phyloP scores from a whole-genome alignment of 2,329 filamentous ascomycete species.

The Cladosporium sp. region DNA sequence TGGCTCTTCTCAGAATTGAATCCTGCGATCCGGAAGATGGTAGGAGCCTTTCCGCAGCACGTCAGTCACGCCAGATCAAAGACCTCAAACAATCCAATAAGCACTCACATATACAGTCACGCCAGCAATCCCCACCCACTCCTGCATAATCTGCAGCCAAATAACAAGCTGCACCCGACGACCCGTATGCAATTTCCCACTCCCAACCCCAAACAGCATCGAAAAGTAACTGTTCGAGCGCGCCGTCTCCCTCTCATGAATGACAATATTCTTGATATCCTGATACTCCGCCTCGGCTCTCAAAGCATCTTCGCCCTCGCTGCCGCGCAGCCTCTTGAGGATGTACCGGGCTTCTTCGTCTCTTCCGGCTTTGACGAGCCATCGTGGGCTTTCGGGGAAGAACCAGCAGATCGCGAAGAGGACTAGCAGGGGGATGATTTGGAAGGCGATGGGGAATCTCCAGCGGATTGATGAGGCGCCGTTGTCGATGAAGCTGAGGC shows the following conservation, averaged over 20 bases:
- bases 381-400: slow-evolving; percentile 64
- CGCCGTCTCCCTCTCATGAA: slow-evolving; percentile 48
- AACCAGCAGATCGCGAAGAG: slow-evolving; percentile 56
- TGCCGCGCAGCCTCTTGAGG: slow-evolving; percentile 58
- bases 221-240: slow-evolving; percentile 27
- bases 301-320: slow-evolving; percentile 17
- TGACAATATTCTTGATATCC: slow-evolving; percentile 61
- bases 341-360: slow-evolving; percentile 63
- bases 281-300: slow-evolving; percentile 60
- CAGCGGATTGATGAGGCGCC: slow-evolving; percentile 44
- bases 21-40: slow-evolving; percentile 32
- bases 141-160: slow-evolving; percentile 38
- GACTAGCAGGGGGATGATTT: slow-evolving; percentile 57
- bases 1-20: slow-evolving; percentile 33
- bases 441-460: slow-evolving; percentile 65
- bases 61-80: neutral
- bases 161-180: slow-evolving; percentile 35
- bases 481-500: slow-evolving; percentile 8
- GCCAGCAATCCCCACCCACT: slow-evolving; percentile 32
- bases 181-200: slow-evolving; percentile 32
- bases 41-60: slow-evolving; percentile 7
- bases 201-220: slow-evolving; percentile 30
- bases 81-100: slow-evolving; percentile 4
- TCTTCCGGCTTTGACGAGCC: slow-evolving; percentile 60
- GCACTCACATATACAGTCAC: slow-evolving; percentile 32